A percentile compares a stretch with the other conserved stretches of the same genome.
These are phyloP conservation scores for Stachybotrys elegans DNA, from an alignment of 2,329 filamentous ascomycete genomes.

Conservation along the genomic window DNA sequence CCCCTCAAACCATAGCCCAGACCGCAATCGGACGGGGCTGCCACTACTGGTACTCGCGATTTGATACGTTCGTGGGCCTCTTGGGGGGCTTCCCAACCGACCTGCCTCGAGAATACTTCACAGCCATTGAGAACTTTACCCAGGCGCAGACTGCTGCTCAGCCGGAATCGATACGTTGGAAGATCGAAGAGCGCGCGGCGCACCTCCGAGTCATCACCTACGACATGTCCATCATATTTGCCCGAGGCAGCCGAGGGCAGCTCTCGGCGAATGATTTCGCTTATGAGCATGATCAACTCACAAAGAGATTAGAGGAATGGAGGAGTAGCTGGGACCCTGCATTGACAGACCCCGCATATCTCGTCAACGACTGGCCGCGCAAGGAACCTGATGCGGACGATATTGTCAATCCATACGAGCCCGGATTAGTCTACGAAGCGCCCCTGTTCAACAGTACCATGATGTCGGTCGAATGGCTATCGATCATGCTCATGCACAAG, in stretches of 20 bases:
- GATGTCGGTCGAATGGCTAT: slow-evolving; percentile 70
- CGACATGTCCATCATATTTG: slow-evolving; percentile 76
- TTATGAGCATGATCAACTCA: slow-evolving; percentile 52
- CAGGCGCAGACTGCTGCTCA: slow-evolving; percentile 51
- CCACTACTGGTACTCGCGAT: slow-evolving; percentile 84
- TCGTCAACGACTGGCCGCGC: slow-evolving; percentile 59
- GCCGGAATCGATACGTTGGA: slow-evolving; percentile 59
- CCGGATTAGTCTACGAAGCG: slow-evolving; percentile 63
- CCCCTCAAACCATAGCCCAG: slow-evolving; percentile 67
- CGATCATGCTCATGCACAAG: slow-evolving; percentile 74
- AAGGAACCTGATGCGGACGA: slow-evolving; percentile 52
- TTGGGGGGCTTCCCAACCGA: slow-evolving; percentile 74
- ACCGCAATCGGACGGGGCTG: slow-evolving; percentile 68
- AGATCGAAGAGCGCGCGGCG: slow-evolving; percentile 62
- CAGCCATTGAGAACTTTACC: slow-evolving; percentile 58
- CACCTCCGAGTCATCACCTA: slow-evolving; percentile 67
- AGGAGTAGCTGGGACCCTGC: slow-evolving; percentile 53
- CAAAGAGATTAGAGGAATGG: slow-evolving; percentile 42
- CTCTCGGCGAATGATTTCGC: slow-evolving; percentile 62
- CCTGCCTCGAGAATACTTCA: slow-evolving; percentile 75
- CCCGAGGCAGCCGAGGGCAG: slow-evolving; percentile 58
- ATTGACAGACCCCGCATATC: slow-evolving; percentile 56
- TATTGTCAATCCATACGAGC: slow-evolving; percentile 69
- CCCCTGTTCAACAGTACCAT: slow-evolving; percentile 72
- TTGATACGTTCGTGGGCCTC: slow-evolving; percentile 79